phyloP scores from a whole-genome alignment of 805 yeast genomes.

The Starmerella sirachaensis region DNA sequence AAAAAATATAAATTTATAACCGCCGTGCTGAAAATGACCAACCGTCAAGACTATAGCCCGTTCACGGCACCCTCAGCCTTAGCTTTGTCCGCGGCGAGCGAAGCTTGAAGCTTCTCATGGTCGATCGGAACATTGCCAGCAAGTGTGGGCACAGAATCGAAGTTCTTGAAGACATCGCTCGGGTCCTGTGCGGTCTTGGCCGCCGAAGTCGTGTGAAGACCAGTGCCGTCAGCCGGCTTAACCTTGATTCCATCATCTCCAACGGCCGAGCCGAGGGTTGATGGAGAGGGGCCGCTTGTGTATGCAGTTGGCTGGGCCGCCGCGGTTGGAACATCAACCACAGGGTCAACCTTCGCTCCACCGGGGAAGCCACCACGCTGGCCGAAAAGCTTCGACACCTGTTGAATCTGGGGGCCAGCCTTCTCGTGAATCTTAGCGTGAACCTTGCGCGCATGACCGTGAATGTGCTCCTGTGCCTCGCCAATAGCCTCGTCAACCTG shows the following conservation, averaged over 20 bases:
- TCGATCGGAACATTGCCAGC: conserved; percentile 26
- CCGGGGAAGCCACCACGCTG: conserved; percentile 30
- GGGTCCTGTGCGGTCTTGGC: conserved; percentile 9
- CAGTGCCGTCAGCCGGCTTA: conserved; percentile 10
- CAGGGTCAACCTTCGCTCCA: conserved; percentile 15
- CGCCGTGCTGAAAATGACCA: too few species aligned
- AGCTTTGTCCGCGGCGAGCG: conserved; percentile 16
- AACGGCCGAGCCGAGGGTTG: conserved; percentile 3
- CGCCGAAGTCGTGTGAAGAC: conserved; percentile 2
- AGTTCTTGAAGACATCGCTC: conserved; percentile 19
- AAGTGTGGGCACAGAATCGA: conserved; percentile 27
- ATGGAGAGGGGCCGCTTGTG: conserved; percentile 7
- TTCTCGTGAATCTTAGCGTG: conserved; percentile 23
- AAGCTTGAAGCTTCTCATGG: conserved; percentile 16
- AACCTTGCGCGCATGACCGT: conserved; percentile 20
- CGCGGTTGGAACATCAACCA: conserved; percentile 22
- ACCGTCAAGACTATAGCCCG: too few species aligned
- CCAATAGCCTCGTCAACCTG: conserved; percentile 49
- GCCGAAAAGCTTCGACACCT: conserved; percentile 26
- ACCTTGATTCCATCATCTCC: too few species aligned
- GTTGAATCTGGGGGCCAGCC: conserved; percentile 31
- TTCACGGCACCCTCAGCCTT: too few species aligned
- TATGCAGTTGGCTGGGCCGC: conserved; percentile 23
- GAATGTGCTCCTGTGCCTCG: conserved; percentile 21
- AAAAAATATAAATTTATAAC: too few species aligned